These are phyloP conservation scores for Chenopodium formosanum DNA, from an alignment of 148 eudicot genomes.

Conservation along the genomic window DNA sequence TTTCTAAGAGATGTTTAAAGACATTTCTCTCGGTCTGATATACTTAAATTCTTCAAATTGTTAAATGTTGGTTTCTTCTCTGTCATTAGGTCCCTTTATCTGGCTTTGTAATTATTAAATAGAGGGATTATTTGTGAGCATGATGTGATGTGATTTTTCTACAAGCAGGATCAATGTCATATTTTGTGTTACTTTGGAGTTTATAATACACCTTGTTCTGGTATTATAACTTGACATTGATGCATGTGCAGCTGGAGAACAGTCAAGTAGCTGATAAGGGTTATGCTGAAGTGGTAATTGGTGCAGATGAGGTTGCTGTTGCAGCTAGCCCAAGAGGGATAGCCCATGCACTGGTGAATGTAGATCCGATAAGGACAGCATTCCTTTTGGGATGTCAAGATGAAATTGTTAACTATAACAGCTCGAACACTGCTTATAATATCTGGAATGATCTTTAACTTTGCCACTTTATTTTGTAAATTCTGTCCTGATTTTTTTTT, in stretches of 20 bases:
- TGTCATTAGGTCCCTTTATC: neutral
- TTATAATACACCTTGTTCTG: neutral
- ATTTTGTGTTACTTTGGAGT: neutral
- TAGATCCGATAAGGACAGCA: slow-evolving; percentile 59
- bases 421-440: slow-evolving; percentile 56
- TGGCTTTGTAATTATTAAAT: neutral
- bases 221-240: neutral
- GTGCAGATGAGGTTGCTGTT: slow-evolving; percentile 76
- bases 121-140: neutral
- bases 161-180: neutral
- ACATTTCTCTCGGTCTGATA: neutral
- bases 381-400: slow-evolving; percentile 91
- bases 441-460: slow-evolving; percentile 82
- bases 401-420: slow-evolving; percentile 45
- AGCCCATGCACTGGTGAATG: slow-evolving; percentile 79
- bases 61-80: neutral
- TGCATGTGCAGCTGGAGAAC: slow-evolving; percentile 68
- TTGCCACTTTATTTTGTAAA: slow-evolving; percentile 13
- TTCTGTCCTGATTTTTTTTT: neutral
- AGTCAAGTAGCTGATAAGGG: slow-evolving; percentile 42
- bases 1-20: neutral
- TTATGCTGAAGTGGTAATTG: slow-evolving; percentile 66
- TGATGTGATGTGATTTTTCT: neutral
- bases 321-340: slow-evolving; percentile 74
- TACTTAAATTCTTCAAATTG: neutral